Conservation (phyloP, 257 asterid genomes). For the Osmanthus fragrans region DNA sequence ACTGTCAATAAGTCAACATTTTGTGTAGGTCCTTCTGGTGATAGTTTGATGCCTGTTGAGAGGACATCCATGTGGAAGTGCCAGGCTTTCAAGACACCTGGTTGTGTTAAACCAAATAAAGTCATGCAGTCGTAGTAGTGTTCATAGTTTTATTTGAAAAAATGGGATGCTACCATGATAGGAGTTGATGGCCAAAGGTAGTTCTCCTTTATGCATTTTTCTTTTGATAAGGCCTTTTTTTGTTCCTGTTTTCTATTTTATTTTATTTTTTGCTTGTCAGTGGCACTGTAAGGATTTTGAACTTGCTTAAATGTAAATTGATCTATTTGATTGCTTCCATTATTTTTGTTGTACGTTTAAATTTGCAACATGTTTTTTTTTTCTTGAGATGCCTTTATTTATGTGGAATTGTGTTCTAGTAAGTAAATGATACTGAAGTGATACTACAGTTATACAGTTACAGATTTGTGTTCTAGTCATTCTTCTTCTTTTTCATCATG, state of each 20-base stretch:
- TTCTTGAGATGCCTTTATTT: no score
- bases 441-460: no score
- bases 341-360: constrained; percentile 12
- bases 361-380: no score
- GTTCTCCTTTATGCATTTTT: constrained; percentile 25
- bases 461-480: no score
- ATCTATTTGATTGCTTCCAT: constrained; percentile 30
- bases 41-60: constrained; percentile 31
- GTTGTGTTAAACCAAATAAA: constrained; percentile 45
- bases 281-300: constrained; percentile 38
- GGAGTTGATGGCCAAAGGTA: constrained; percentile 34
- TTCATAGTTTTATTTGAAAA: constrained; percentile 24
- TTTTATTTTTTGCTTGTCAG: constrained; percentile 20
- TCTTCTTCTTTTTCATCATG: no score
- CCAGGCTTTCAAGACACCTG: constrained; percentile 45
- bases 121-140: constrained; percentile 44
- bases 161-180: constrained; percentile 26
- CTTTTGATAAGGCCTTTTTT: constrained; percentile 20
- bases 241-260: background rate
- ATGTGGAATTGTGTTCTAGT: no score
- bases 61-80: constrained; percentile 48
- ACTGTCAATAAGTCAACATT: constrained; percentile 28
- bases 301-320: constrained; percentile 32
- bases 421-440: no score
- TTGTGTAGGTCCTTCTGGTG: constrained; percentile 28